Conservation (phyloP, 768 basidiomycete species). For the Gyrodon lividus region DNA sequence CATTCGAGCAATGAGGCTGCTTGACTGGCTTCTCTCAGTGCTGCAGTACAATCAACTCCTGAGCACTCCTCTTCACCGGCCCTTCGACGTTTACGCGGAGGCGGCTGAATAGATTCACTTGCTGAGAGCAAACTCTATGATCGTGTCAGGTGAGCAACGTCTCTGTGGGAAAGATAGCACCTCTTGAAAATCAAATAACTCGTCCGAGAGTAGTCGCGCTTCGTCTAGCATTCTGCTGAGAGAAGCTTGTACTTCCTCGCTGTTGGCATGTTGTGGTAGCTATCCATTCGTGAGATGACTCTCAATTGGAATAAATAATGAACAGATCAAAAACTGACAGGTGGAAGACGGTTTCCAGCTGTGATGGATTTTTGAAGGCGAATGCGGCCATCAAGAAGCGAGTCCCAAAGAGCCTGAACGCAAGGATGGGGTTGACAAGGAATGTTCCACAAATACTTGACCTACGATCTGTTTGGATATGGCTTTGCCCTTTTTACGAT, state of each 20-base stretch:
- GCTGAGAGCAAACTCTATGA: conserved; percentile 44
- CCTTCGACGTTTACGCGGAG: conserved; percentile 59
- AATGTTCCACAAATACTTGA: conserved; percentile 13
- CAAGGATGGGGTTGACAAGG: conserved; percentile 5
- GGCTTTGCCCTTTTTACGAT: conserved; percentile 79
- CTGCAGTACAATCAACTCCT: conserved; percentile 10
- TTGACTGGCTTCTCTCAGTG: conserved; percentile 43
- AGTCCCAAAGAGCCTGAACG: conserved; percentile 77
- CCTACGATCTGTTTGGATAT: conserved; percentile 81
- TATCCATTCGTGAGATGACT: conserved; percentile 26
- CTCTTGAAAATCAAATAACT: conserved; percentile 68
- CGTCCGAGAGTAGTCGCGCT: conserved; percentile 58
- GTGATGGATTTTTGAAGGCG: conserved; percentile 79
- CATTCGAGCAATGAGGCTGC: conserved; percentile 48
- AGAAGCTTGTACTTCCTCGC: conserved; percentile 43
- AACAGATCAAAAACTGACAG: conserved; percentile 40
- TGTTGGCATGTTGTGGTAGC: conserved; percentile 28
- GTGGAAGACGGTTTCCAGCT: conserved; percentile 64
- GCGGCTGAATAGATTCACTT: conserved; percentile 48
- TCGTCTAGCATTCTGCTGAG: conserved; percentile 58
- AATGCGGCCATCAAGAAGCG: conserved; percentile 87
- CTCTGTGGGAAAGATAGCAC: conserved; percentile 35
- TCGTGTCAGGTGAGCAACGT: conserved; percentile 14
- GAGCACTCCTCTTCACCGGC: conserved; percentile 26
- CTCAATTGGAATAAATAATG: neutral